Base-by-base conservation (phyloP, 805 yeast species). In the Metschnikowia picachoensis region DNA sequence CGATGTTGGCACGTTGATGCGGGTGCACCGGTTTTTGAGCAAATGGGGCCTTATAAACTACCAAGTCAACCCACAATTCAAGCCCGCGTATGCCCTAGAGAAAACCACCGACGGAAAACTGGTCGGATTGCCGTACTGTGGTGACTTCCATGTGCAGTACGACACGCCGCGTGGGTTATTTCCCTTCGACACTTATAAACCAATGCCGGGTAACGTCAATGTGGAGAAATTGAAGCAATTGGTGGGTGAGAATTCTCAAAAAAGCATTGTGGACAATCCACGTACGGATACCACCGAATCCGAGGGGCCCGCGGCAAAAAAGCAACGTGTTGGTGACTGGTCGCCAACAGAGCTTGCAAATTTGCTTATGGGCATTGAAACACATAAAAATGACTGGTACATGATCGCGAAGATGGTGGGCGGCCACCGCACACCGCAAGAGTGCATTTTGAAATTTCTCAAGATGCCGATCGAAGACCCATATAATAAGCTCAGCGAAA, bases 31-130 rank as follows among this genome's bases (percentile, higher is more conserved):
- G 43, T 90, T 91, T 60, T 69, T 91, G 47, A 87, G 82, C 56
- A 86, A 85, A 62, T 91, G 97, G 97, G 97, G 97, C 0, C 72
- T 91, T 42, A 87, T 91, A 43, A 91, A 91, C 65, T 91, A 91
- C 64, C 97, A 91, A 65, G 95, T 91, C 2, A 87, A 85, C 60
- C 87, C 91, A 1, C 86, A 80, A 51, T 73, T 82, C 44, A 78
- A 83, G 51, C 94, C 95, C 3, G 76, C 76, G 25, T 73, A 80
- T 42, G 72, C 74, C 2, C 74, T 83, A 14, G 87, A 82, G 46
- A 70, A 69, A 47, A 51, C 69, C 34, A 70, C 74, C 10, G 68
- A 69, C 50, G 76, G 75, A 1, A 59, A 61, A 20, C 67, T 60
- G 59, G 73, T 68, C 25, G 73, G 73, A 9, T 85, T 88, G 37